Conservation (phyloP, 495 filamentous ascomycete species). For the Bathelium albidoporum region DNA sequence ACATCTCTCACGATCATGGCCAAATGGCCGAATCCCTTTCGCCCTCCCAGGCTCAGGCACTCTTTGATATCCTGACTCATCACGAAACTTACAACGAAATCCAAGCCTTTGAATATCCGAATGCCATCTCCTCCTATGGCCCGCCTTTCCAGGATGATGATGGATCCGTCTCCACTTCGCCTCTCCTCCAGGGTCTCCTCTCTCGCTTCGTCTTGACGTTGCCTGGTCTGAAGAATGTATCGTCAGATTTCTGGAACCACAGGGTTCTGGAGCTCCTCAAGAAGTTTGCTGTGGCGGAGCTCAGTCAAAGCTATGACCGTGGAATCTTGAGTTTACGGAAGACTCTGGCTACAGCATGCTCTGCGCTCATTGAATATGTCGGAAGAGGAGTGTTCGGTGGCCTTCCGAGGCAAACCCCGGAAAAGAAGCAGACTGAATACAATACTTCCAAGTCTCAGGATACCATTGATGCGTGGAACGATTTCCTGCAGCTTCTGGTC, state of each 20-base stretch:
- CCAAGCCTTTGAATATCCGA: conserved; percentile 45
- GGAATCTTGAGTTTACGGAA: conserved; percentile 52
- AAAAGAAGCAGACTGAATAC: conserved; percentile 34
- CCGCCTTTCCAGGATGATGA: conserved; percentile 41
- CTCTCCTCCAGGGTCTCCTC: conserved; percentile 49
- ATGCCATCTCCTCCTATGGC: conserved; percentile 46
- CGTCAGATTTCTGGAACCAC: conserved; percentile 46
- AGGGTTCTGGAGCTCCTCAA: conserved; percentile 35
- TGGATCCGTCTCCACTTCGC: conserved; percentile 35
- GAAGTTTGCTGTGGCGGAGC: conserved; percentile 45
- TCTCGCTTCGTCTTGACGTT: conserved; percentile 45
- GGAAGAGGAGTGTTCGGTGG: conserved; percentile 47
- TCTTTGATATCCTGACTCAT: conserved; percentile 59
- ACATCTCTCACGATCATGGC: background rate
- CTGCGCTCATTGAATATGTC: conserved; percentile 48
- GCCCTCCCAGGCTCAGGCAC: conserved; percentile 44
- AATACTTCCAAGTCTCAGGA: conserved; percentile 44
- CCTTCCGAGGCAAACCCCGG: conserved; percentile 27
- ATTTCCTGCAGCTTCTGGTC: conserved; percentile 45
- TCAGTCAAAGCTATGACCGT: conserved; percentile 63
- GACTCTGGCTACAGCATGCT: conserved; percentile 53
- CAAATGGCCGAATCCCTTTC: conserved; percentile 25
- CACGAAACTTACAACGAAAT: conserved; percentile 54
- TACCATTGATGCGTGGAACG: conserved; percentile 44
- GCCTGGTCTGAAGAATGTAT: conserved; percentile 48